phyloP scores from a whole-genome alignment of 2,329 filamentous ascomycete genomes.

The Trichoderma koningiopsis region DNA sequence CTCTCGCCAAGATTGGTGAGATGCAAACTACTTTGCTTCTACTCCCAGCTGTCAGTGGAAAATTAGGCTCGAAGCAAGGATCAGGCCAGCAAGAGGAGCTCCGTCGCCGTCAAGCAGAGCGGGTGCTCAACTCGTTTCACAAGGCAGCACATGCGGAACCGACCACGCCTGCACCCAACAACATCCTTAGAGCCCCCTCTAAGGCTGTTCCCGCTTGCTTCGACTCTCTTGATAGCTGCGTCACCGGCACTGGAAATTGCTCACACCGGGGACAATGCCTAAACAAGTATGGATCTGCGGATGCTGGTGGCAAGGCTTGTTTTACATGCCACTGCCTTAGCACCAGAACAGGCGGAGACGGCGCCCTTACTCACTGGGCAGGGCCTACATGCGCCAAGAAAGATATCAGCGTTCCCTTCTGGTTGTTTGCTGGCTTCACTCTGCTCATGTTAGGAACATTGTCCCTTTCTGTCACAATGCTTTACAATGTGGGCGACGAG shows the following conservation, averaged over 20 bases:
- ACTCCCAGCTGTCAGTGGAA: conserved; percentile 50
- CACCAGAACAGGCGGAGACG: conserved; percentile 54
- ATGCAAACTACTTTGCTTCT: conserved; percentile 61
- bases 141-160: conserved; percentile 32
- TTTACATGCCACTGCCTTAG: conserved; percentile 76
- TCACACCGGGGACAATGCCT: conserved; percentile 78
- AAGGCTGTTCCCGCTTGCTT: conserved; percentile 72
- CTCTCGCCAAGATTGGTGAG: conserved; percentile 51
- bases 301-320: conserved; percentile 58
- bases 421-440: conserved; percentile 77
- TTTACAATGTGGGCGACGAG: conserved; percentile 83
- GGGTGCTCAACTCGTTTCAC: conserved; percentile 46
- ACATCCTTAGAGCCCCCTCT: conserved; percentile 43
- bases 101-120: conserved; percentile 52
- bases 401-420: conserved; percentile 87
- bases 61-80: conserved; percentile 44
- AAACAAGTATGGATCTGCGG: conserved; percentile 59
- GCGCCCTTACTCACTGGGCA: conserved; percentile 74
- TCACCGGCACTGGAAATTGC: conserved; percentile 72
- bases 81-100: conserved; percentile 46
- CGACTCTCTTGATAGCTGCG: conserved; percentile 67
- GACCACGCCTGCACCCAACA: conserved; percentile 35
- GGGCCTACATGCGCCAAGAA: conserved; percentile 87
- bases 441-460: conserved; percentile 70
- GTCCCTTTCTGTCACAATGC: conserved; percentile 70